Evolutionary conservation across 73 alveolate genomes (phyloP), one percentile per base, ranked within the genome.

Genomic region (Blepharisma stoltei): DNA sequence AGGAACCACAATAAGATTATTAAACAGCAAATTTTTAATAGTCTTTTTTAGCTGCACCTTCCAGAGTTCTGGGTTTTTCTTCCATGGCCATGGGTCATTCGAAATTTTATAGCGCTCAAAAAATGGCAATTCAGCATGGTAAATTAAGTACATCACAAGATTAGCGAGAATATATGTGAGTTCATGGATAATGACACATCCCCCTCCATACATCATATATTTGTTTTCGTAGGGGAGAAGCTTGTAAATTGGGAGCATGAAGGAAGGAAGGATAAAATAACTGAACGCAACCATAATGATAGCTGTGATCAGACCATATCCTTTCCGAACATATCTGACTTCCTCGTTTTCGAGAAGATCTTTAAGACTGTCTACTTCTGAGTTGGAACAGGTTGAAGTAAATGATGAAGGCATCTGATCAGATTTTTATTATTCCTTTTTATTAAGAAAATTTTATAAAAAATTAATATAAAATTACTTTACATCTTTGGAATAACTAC

Each of bases 1-100:
- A 27, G 85, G 84, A 25, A 53, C 20, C 3, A 67, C 7, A 8
- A 76, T 54, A 18, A 78, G 52, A 14, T 43, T 55, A 43, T 86
- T 87, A 54, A 85, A 52, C 44, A 67, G 52, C 20, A 27, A 60
- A 32, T 53, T 54, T 18, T 55, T 45, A 44, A 80, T 11, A 18
- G 88, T 60, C 53, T 54, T 41, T 38, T 47, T 60, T 44, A 60
- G 46, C 46, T 60, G 38, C 46, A 14, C 44, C 46, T 70, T 82
- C 81, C 78, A 43, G 70, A 46, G 38, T 37, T 45, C 44, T 20
- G 47, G 66, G 23, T 86, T 68, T 55, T 73, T 65, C 46, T 88
- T 69, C 95, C 95, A 88, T 41, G 93, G 95, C 95, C 95, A 89
- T 9, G 85, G 86, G 67, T 83, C 86, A 20, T 52, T 32, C 37